These are phyloP conservation scores for Aurantiochytrium sp. DNA, from an alignment of 108 stramenopile species.

Conservation along the genomic window DNA sequence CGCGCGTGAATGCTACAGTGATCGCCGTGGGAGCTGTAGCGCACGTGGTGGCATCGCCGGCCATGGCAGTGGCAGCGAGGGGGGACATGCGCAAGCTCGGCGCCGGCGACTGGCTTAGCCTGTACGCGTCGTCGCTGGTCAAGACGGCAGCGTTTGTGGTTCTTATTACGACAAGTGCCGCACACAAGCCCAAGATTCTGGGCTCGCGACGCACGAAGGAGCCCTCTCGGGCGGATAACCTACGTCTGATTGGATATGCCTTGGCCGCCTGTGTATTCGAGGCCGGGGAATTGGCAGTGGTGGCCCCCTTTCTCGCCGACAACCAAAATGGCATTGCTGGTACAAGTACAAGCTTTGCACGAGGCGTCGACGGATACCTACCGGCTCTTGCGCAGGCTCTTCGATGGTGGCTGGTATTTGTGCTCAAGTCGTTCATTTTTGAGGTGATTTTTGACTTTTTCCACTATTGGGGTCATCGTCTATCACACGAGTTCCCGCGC, in stretches of 20 bases:
- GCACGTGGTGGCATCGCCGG: background rate
- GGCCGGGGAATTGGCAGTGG: background rate
- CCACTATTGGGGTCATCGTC: constrained; percentile 3
- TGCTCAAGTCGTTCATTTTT: background rate
- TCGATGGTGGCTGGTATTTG: background rate
- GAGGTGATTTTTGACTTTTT: background rate
- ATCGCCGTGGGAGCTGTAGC: background rate
- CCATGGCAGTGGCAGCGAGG: background rate
- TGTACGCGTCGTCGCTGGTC: background rate
- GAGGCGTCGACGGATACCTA: background rate
- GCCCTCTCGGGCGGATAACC: background rate
- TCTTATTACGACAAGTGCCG: background rate
- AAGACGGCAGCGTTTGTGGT: background rate
- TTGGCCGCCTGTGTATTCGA: background rate
- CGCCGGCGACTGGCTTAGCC: background rate
- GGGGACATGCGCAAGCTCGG: background rate
- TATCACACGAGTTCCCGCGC: background rate
- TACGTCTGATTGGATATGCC: background rate
- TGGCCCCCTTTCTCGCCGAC: background rate
- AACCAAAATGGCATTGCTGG: background rate
- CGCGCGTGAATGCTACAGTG: background rate
- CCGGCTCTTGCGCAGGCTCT: background rate
- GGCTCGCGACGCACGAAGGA: background rate
- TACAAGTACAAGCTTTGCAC: background rate
- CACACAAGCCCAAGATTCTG: background rate